Base-by-base conservation (phyloP, 371 early-diverging fungal species). In the Capillidium heterosporum region DNA sequence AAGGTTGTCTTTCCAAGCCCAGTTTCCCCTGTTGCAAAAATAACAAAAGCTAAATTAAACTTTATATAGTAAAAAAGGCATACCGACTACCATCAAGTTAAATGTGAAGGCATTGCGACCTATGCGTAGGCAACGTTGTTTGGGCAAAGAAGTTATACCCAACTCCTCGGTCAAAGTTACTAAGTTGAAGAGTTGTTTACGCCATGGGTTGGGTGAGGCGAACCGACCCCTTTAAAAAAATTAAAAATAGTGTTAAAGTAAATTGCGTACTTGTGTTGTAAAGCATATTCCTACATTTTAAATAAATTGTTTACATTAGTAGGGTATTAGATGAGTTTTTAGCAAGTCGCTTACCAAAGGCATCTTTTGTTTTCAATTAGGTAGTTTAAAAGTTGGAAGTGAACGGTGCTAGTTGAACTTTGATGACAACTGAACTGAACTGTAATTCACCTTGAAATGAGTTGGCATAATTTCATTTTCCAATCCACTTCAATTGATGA, bases 1-100 rank as follows among this genome's bases (percentile, higher is more conserved):
- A 96, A 88, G 3, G 97, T 94, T 15, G 89, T 80, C 69, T 94
- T 89, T 47, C 97, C 97, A 41, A 90, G 69, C 35, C 92, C 97
- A 61, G 81, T 74, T 57, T 83, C 75, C 26, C 87, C 87, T 86
- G 64, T 32, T 19, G 7, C 27, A 26, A 17, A 24, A 46, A 17
- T 21, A n/a, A 7, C n/a, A 46, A 57, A 39, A 55, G n/a, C 15
- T 48, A 24, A 29, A 11, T 32, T 28, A 47, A 28, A 19, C 21
- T 17, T 40, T 19, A 26, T 41, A 32, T 47, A 15, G 27, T 47
- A 50, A 15, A 51, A 17, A 23, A 56, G 74, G 63, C n/a, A 35
- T 71, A 83, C 87, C 89, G 39, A 83, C 87, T 49, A 85, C 75
- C 84, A 89, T 87, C 49, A 86, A 63, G 56, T 87, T 85, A 58